Conservation (phyloP, 768 basidiomycete species). For the Lyophyllum atratum region DNA sequence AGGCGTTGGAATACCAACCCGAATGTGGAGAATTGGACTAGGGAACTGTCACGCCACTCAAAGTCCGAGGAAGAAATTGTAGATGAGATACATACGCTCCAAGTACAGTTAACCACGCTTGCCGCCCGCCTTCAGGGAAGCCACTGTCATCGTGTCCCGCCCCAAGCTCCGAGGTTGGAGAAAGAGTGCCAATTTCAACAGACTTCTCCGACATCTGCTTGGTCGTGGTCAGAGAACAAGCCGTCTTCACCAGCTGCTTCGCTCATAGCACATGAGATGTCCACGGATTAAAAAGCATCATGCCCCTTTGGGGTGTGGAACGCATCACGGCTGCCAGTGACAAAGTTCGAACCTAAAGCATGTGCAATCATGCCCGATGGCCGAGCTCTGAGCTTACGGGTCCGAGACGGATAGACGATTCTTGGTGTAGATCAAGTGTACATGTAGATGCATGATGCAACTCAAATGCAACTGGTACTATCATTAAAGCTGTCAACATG, state of each 20-base stretch:
- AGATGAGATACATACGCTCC: conserved; percentile 5
- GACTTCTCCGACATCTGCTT: neutral
- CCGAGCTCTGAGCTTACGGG: neutral
- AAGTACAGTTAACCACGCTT: conserved; percentile 10
- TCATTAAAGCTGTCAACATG: too few relatives aligned
- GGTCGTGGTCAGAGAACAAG: neutral
- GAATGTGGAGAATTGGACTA: conserved; percentile 20
- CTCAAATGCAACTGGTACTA: too few relatives aligned
- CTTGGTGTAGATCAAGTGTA: too few relatives aligned
- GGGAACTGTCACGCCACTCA: neutral
- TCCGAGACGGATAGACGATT: too few relatives aligned
- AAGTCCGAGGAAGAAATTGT: neutral
- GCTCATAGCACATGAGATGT: neutral
- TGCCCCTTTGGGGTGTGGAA: neutral
- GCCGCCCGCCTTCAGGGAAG: conserved; percentile 8
- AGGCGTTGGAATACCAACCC: conserved; percentile 9
- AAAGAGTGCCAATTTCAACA: neutral
- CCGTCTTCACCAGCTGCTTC: neutral
- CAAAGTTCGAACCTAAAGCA: neutral
- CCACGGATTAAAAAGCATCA: neutral
- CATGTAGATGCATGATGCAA: too few relatives aligned
- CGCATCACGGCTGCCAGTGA: neutral
- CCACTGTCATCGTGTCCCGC: neutral
- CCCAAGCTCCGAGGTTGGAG: neutral
- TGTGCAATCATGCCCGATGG: neutral